These are phyloP conservation scores for Dothiorella sarmentorum DNA, from an alignment of 2,329 filamentous ascomycete genomes.

Conservation along the genomic window DNA sequence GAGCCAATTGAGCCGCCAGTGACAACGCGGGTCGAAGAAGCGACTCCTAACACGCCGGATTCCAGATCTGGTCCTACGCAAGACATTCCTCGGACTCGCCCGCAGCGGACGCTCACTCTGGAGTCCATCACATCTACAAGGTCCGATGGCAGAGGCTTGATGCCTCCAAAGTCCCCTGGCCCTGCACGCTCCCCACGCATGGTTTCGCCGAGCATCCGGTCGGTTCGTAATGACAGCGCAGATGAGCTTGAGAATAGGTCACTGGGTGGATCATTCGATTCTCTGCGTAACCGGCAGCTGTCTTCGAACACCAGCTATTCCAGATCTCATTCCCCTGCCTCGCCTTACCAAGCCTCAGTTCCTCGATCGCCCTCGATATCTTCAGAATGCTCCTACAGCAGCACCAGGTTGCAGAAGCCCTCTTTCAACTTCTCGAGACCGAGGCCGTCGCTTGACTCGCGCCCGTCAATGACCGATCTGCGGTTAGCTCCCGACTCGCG, in stretches of 20 bases:
- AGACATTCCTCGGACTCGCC: slow-evolving; percentile 31
- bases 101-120: slow-evolving; percentile 39
- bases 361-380: slow-evolving; percentile 78
- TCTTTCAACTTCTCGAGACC: slow-evolving; percentile 94
- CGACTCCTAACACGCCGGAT: slow-evolving; percentile 40
- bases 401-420: slow-evolving; percentile 60
- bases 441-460: slow-evolving; percentile 47
- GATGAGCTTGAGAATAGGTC: slow-evolving; percentile 68
- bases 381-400: slow-evolving; percentile 71
- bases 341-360: slow-evolving; percentile 57
- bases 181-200: slow-evolving; percentile 32
- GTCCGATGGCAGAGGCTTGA: slow-evolving; percentile 2
- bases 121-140: slow-evolving; percentile 30
- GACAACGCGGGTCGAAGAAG: slow-evolving; percentile 38
- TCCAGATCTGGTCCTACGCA: slow-evolving; percentile 27
- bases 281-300: slow-evolving; percentile 68
- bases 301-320: slow-evolving; percentile 68
- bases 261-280: slow-evolving; percentile 58
- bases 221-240: slow-evolving; percentile 51
- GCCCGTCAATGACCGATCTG: slow-evolving; percentile 7
- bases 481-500: slow-evolving; percentile 43
- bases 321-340: slow-evolving; percentile 59
- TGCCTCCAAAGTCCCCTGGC: slow-evolving; percentile 41
- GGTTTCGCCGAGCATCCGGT: slow-evolving; percentile 44
- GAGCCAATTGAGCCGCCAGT: slow-evolving; percentile 40